Evolutionary conservation across 2,329 filamentous ascomycete genomes (phyloP), one percentile per base, ranked within the genome.

Genomic region (Sclerotiophoma versabilis): DNA sequence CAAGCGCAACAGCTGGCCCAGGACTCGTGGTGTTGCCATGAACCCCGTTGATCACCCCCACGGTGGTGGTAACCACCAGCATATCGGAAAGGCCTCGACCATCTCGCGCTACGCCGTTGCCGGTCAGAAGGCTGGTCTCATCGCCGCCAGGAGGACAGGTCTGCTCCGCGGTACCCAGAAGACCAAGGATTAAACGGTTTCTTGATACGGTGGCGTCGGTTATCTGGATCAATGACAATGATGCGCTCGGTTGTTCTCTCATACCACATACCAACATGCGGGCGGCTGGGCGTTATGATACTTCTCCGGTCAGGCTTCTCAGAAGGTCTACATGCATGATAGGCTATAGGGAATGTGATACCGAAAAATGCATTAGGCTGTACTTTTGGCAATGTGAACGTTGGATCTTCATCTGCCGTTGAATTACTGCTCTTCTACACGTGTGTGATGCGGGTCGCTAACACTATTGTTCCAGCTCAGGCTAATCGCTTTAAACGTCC

Each of bases 11-110:
- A 93, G 88, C 79, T 99, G 95, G 95, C 95, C 95, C 84, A 97
- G 96, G 91, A 99, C 95, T 87, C 93, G 95, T 95, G 95, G 95
- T 97, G 95, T 99, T 89, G 95, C 95, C 83, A 99, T 99, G 95
- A 99, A 99, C 86, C 95, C 95, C 76, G 95, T 99, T 77, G 95
- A 99, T 84, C 95, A 99, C 88, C 80, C 80, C 74, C 80, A 83
- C 78, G 80, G 80, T 80, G 80, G 80, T 82, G 93, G 95, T 96
- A 98, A 99, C 89, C 95, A 99, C 83, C 95, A 99, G 87, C 95
- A 99, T 84, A 97, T 97, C 78, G 93, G 95, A 90, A 98, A 99
- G 86, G 95, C 95, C 76, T 99, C 95, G 71, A 99, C 95, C 80
- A 99, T 99, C 84, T 96, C 92, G 74, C 89, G 95, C 81, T 96